Evolutionary conservation across 805 yeast species (phyloP), one percentile per base, ranked within the genome.

Genomic region (Wickerhamiella bombiphila): DNA sequence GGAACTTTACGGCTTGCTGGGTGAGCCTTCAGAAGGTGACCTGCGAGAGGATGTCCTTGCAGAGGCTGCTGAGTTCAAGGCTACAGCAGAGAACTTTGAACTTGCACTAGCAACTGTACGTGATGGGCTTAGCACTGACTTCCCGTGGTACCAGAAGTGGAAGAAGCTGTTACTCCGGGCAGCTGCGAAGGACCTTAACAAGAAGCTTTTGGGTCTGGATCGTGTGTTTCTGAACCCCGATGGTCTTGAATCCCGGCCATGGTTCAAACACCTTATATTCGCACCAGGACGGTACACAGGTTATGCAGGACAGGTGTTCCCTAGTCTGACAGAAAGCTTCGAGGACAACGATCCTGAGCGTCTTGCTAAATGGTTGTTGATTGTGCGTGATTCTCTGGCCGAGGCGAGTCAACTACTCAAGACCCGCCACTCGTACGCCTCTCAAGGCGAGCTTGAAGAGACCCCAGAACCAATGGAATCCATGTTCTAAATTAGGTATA

Each of bases 251-350:
- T 60, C 57, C 31, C 60, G 79, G 37, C 52, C 60, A 2, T 74
- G 78, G 77, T 73, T 67, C 57, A 70, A 66, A 52, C 80, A 74
- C 50, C 55, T 66, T 31, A 61, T 72, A n/a, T 73, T 59, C 51
- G 73, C 77, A 2, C 70, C 75, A 34, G 76, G 76, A 2, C 52
- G 74, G 34, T 66, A 68, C 54, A 72, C 76, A 1, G 79, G 79
- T 2, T 72, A 73, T 43, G 65, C 68, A n/a, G 76, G 76, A 3
- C 72, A 68, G 38, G 61, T 66, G 28, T 57, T 72, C 38, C 78
- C 79, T 1, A 76, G 72, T 0, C 52, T 73, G 28, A 58, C 58
- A 4, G 79, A 74, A 48, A 68, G 73, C 0, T 47, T 73, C 13
- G 75, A 70, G 43, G 76, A 69, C 43, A 41, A 51, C 1, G 63